phyloP scores from a whole-genome alignment of 495 filamentous ascomycete species.

The Tetracladium marchalianum region DNA sequence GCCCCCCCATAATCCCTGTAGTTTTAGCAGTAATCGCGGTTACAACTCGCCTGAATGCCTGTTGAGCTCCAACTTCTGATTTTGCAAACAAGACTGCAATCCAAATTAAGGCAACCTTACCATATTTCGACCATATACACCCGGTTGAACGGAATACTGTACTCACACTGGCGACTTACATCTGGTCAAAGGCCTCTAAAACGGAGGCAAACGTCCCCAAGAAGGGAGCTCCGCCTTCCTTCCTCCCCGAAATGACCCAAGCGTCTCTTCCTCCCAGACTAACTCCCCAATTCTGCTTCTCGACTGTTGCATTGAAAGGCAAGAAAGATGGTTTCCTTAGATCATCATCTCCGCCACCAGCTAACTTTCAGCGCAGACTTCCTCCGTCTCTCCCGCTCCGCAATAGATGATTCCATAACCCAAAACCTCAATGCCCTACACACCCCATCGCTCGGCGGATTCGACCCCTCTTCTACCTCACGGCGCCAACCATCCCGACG shows the following conservation, averaged over 20 bases:
- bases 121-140: too few relatives aligned
- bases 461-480: slow-evolving; percentile 72
- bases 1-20: too few relatives aligned
- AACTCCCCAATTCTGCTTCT: slow-evolving; percentile 90
- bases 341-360: neutral
- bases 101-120: too few relatives aligned
- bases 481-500: slow-evolving; percentile 36
- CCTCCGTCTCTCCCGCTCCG: slow-evolving; percentile 72
- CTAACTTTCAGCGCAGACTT: slow-evolving; percentile 55
- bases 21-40: neutral
- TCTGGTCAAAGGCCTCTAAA: slow-evolving; percentile 36
- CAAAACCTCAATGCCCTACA: slow-evolving; percentile 89
- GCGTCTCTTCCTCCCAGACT: slow-evolving; percentile 51
- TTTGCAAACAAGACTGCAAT: too few relatives aligned
- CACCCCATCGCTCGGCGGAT: slow-evolving; percentile 59
- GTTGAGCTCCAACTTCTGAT: neutral
- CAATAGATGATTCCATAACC: slow-evolving; percentile 86
- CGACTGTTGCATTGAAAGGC: slow-evolving; percentile 78
- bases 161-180: slow-evolving; percentile 34
- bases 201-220: slow-evolving; percentile 25
- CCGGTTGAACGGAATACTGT: neutral
- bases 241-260: slow-evolving; percentile 39
- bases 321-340: slow-evolving; percentile 8
- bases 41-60: too few relatives aligned
- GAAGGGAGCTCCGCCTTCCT: neutral